Evolutionary conservation across 1,284 basidiomycete species (phyloP).

Genomic region (Apiotrichum mycotoxinovorans): DNA sequence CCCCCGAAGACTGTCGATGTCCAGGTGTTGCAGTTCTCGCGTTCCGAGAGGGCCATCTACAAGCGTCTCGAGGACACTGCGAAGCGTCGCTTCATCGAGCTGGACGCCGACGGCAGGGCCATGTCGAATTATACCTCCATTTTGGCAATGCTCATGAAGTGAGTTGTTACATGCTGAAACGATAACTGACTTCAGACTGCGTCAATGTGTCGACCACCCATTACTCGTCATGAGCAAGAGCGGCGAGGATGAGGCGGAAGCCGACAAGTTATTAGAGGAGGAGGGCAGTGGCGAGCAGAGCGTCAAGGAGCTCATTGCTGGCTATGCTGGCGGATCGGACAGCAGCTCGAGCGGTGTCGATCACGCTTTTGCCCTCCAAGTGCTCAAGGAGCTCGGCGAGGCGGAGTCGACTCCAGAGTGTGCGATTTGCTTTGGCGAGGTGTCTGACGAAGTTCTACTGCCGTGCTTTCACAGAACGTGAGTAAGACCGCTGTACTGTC

Average conservation of each 20-base stretch:
- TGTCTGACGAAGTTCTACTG: constrained; percentile 60
- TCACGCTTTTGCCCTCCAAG: constrained; percentile 60
- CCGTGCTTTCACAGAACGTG: constrained; percentile 78
- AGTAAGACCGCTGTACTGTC: constrained; percentile 24
- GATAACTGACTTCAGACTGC: constrained; percentile 56
- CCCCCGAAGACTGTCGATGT: constrained; percentile 76
- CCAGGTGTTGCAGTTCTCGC: constrained; percentile 70
- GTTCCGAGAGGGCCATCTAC: constrained; percentile 74
- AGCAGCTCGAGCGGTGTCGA: constrained; percentile 39
- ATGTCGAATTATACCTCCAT: constrained; percentile 85
- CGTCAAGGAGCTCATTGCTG: constrained; percentile 62
- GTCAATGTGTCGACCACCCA: constrained; percentile 81
- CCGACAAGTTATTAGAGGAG: constrained; percentile 48
- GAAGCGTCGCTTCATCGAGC: constrained; percentile 60
- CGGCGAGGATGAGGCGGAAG: constrained; percentile 53
- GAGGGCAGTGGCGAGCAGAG: constrained; percentile 52
- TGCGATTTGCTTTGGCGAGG: constrained; percentile 63
- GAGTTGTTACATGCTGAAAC: constrained; percentile 16
- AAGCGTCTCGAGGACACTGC: constrained; percentile 51
- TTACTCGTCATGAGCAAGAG: constrained; percentile 61
- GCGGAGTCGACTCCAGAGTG: constrained; percentile 60
- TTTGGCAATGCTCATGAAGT: constrained; percentile 87
- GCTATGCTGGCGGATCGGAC: constrained; percentile 56
- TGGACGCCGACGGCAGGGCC: constrained; percentile 70
- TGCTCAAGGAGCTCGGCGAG: constrained; percentile 59